phyloP scores from a whole-genome alignment of 2,329 filamentous ascomycete genomes.

The Pseudogymnoascus sp. region DNA sequence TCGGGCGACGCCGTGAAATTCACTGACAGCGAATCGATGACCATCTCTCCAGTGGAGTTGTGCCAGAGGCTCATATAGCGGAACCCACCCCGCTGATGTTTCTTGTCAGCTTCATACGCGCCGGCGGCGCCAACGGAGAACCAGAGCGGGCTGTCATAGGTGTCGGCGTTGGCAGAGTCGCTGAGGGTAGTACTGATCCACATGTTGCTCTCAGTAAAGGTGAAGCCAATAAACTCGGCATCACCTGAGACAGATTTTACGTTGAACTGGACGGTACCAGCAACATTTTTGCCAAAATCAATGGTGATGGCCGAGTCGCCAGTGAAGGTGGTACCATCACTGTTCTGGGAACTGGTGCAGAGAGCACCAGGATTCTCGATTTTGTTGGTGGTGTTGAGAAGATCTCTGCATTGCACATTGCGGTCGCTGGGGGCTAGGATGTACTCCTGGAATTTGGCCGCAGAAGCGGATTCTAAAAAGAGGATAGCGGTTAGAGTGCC shows the following conservation, averaged over 20 bases:
- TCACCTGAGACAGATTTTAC: conserved; percentile 21
- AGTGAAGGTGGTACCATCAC: conserved; percentile 16
- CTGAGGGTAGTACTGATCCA: conserved; percentile 41
- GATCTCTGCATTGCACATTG: conserved; percentile 12
- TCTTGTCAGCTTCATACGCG: conserved; percentile 33
- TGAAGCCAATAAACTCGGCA: conserved; percentile 32
- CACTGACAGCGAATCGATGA: conserved; percentile 31
- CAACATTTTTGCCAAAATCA: conserved; percentile 35
- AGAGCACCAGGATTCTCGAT: conserved; percentile 17
- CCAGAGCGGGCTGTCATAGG: conserved; percentile 42
- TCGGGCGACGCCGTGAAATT: conserved; percentile 34
- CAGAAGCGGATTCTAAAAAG: background rate
- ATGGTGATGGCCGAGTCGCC: conserved; percentile 31
- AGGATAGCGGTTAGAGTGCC: background rate
- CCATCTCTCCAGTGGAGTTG: conserved; percentile 35
- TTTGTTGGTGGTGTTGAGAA: conserved; percentile 15
- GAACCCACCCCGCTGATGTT: conserved; percentile 38
- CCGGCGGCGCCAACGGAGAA: conserved; percentile 34
- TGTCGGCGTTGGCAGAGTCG: conserved; percentile 40
- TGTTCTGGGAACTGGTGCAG: background rate
- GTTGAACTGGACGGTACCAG: conserved; percentile 31
- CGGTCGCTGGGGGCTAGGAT: conserved; percentile 19
- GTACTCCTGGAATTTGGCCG: conserved; percentile 15
- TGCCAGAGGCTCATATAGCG: conserved; percentile 38
- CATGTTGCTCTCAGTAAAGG: conserved; percentile 34